Evolutionary conservation across 2,329 filamentous ascomycete species (phyloP).

Genomic region (Alternaria triticina): DNA sequence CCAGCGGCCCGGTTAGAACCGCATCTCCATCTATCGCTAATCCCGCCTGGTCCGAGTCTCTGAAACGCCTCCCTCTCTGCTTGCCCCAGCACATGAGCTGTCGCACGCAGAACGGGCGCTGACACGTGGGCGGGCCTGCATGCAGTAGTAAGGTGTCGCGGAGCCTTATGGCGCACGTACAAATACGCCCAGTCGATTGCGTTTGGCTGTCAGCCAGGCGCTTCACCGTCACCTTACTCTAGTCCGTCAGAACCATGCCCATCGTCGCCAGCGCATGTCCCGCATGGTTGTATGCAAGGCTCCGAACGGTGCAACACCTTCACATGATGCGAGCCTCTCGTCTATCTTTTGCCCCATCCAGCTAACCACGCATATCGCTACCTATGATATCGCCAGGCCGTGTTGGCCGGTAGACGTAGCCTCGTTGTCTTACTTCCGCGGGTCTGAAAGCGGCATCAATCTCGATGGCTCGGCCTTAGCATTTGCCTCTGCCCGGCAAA

Average conservation of each 20-base stretch:
- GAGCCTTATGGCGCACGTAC: conserved; percentile 15
- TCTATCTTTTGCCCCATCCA: conserved; percentile 21
- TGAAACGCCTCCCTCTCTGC: neutral
- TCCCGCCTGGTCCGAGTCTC: neutral
- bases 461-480: neutral
- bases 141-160: conserved; percentile 21
- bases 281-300: conserved; percentile 10
- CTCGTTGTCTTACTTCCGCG: neutral
- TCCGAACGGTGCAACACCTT: conserved; percentile 12
- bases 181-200: conserved; percentile 2
- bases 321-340: conserved; percentile 15
- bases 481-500: neutral
- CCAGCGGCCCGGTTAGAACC: conserved; percentile 11
- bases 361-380: conserved; percentile 19
- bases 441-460: neutral
- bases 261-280: conserved; percentile 18
- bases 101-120: conserved; percentile 14
- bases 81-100: conserved; percentile 10
- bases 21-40: conserved; percentile 7
- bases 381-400: neutral
- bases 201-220: conserved; percentile 18
- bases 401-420: conserved; percentile 1
- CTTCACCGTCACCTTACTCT: conserved; percentile 7
- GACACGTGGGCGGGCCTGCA: conserved; percentile 26
- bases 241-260: conserved; percentile 9